Conservation (phyloP, 345 rosid genomes). For the Turnera subulata region DNA sequence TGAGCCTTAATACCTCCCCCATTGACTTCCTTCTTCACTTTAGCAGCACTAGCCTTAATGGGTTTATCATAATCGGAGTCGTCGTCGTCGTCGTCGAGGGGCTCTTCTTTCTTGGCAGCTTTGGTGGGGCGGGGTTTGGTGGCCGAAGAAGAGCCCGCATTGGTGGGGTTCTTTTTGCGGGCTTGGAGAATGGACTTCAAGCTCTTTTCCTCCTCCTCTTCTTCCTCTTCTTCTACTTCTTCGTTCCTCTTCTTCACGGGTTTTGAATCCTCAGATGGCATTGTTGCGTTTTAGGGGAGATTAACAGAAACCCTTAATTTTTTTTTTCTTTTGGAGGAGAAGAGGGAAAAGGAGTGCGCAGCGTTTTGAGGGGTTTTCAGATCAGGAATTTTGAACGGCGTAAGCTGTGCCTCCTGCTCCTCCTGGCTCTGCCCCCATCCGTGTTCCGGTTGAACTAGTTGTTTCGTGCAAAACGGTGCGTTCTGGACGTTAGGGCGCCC, state of each 20-base stretch:
- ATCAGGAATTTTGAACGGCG: too few relatives aligned
- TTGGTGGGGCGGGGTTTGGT: conserved; percentile 30
- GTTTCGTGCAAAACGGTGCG: too few relatives aligned
- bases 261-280: conserved; percentile 61
- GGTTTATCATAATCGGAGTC: conserved; percentile 10
- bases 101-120: conserved; percentile 49
- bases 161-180: conserved; percentile 44
- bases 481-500: too few relatives aligned
- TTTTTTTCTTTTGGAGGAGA: too few relatives aligned
- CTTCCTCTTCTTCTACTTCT: conserved; percentile 27
- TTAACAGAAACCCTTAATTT: too few relatives aligned
- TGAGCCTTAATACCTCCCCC: not conserved
- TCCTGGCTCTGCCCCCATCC: too few relatives aligned
- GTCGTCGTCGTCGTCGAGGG: conserved; percentile 16
- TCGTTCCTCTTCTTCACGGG: conserved; percentile 25
- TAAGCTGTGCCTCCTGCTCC: too few relatives aligned
- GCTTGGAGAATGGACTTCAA: conserved; percentile 44
- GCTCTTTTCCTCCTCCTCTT: conserved; percentile 37
- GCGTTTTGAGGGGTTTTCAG: too few relatives aligned
- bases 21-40: not conserved
- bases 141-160: conserved; percentile 28
- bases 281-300: conserved; percentile 16
- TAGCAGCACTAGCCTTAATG: conserved; percentile 3
- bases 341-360: too few relatives aligned
- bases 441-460: too few relatives aligned